phyloP scores from a whole-genome alignment of 768 basidiomycete species.

The Fomitopsis serialis region DNA sequence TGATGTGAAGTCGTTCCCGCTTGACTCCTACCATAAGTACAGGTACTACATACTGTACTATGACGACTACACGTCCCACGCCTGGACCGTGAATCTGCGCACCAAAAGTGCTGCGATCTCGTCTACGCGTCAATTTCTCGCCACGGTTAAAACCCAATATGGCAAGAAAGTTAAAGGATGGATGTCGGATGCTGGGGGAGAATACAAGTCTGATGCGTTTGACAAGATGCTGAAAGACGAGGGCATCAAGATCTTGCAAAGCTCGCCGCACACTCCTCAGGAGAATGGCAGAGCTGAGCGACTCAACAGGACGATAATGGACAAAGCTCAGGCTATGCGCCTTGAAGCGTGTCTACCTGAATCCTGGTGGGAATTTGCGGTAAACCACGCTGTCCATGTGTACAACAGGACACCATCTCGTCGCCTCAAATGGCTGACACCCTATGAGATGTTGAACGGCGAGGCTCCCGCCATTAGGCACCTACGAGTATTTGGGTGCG shows the following conservation, averaged over 20 bases:
- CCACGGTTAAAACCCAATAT: constrained; percentile 3
- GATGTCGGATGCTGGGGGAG: background rate
- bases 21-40: too few relatives aligned
- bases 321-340: constrained; percentile 27
- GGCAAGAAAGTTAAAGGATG: background rate
- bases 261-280: constrained; percentile 23
- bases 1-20: constrained; percentile 2
- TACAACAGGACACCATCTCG: constrained; percentile 4
- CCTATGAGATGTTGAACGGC: constrained; percentile 1
- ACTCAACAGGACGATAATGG: constrained; percentile 26
- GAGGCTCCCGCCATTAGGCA: constrained; percentile 6
- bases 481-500: constrained; percentile 20
- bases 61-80: constrained; percentile 6
- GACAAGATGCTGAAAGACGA: background rate
- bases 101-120: constrained; percentile 2
- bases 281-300: constrained; percentile 36
- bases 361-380: constrained; percentile 30
- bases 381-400: constrained; percentile 6
- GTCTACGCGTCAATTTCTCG: constrained; percentile 1
- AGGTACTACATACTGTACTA: constrained; percentile 4
- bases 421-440: constrained; percentile 4
- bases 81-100: background rate
- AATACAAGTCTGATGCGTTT: constrained; percentile 2
- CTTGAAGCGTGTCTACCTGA: constrained; percentile 22
- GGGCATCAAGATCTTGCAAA: constrained; percentile 6